A percentile compares a stretch with the other conserved stretches of the same genome.
These are phyloP conservation scores for Rhododendron ovatum DNA, from an alignment of 148 eudicot species.

Conservation along the genomic window DNA sequence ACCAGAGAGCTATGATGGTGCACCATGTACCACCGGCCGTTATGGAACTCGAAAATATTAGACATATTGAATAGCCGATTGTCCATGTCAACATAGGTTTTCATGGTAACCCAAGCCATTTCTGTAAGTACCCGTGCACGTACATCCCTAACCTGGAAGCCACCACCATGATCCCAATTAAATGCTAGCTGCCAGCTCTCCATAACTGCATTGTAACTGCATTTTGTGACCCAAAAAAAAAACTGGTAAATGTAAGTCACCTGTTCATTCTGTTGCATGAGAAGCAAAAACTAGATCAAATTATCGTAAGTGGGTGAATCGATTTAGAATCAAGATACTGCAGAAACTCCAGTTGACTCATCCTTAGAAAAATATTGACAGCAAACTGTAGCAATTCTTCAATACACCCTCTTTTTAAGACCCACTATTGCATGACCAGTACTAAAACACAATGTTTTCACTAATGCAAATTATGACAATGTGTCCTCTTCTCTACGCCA, in stretches of 20 bases:
- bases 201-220: slow-evolving; percentile 72
- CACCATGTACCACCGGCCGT: slow-evolving; percentile 90
- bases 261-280: not conserved
- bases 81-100: slow-evolving; percentile 54
- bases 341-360: not conserved
- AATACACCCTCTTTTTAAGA: not conserved
- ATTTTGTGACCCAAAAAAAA: not conserved
- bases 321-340: not conserved
- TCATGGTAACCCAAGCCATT: slow-evolving; percentile 93
- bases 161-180: slow-evolving; percentile 61
- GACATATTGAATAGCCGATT: slow-evolving; percentile 52
- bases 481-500: not conserved
- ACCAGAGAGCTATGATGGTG: slow-evolving; percentile 83
- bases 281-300: not conserved
- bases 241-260: not conserved
- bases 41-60: slow-evolving; percentile 68
- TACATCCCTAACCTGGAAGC: slow-evolving; percentile 73
- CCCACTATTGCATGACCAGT: not conserved
- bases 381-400: not conserved
- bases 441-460: not conserved
- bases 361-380: not conserved
- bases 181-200: slow-evolving; percentile 79
- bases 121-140: slow-evolving; percentile 62
- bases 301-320: not conserved
- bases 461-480: not conserved